Base-by-base conservation (phyloP, 2,329 filamentous ascomycete genomes). In the Colletotrichum spinosum region DNA sequence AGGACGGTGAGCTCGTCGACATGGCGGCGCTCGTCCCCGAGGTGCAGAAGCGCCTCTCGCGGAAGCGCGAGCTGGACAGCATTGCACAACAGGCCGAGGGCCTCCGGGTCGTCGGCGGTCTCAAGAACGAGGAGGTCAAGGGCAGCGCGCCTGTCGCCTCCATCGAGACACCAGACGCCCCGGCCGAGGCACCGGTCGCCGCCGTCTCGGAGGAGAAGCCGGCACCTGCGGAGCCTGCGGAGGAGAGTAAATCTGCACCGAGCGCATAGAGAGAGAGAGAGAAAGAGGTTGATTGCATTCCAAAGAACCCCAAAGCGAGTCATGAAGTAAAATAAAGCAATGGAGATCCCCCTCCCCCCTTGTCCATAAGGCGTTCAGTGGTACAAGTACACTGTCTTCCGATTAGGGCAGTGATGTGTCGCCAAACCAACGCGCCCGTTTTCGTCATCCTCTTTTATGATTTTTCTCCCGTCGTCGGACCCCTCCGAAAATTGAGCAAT, bases 1-100 rank as follows among this genome's bases (percentile, higher is more conserved):
- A 97, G 82, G 92, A 97, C 65, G 95, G 94, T 54, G 85, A 94
- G 46, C 79, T 94, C 61, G 88, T 97, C 25, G 82, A 89, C 57
- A 83, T 91, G 69, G 79, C 78, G 38, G 83, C 89, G 60, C 79
- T 94, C 73, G 86, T 89, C 3, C 76, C 80, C 11, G 90, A 93
- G 77, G 83, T 94, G 46, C 87, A 84, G 76, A 71, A 67, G 67
- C 74, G 80, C 13, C 75, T 83, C 54, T 73, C 76, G 61, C 76
- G 80, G 64, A 83, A 81, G 72, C 75, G 77, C 55, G 76, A 78
- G 70, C 72, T 84, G 41, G 82, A 84, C 60, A 73, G 77, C 17
- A 74, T 84, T 67, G 78, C 78, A 3, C 73, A 73, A 64, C 76
- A 78, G 60, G 81, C 81, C 13, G 80, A 81, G 69, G 81, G 81